Evolutionary conservation across 2,329 filamentous ascomycete species (phyloP).

Genomic region (Colletotrichum caudatum): DNA sequence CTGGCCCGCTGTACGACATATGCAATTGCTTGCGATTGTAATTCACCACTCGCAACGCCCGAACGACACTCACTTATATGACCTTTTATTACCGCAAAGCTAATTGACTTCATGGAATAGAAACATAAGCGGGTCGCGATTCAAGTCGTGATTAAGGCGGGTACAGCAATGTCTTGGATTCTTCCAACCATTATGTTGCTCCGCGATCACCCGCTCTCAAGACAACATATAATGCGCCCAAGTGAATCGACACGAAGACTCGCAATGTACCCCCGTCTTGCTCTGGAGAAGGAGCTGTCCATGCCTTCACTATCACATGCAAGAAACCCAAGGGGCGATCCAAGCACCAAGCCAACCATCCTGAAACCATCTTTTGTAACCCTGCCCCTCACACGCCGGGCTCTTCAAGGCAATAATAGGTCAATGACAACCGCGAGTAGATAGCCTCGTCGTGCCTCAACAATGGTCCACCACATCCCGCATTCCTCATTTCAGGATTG

Average conservation of each 20-base stretch:
- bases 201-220: neutral
- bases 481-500: constrained; percentile 31
- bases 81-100: neutral
- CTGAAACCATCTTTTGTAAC: constrained; percentile 28
- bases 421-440: constrained; percentile 18
- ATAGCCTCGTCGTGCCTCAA: constrained; percentile 36
- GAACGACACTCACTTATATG: neutral
- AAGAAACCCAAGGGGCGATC: constrained; percentile 4
- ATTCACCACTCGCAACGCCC: neutral
- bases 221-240: neutral
- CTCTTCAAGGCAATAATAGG: constrained; percentile 18
- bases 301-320: constrained; percentile 25
- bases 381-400: neutral
- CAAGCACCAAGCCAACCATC: constrained; percentile 31
- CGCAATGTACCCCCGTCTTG: constrained; percentile 1
- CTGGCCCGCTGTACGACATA: neutral
- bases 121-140: neutral
- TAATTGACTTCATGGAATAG: neutral
- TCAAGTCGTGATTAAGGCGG: neutral
- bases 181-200: neutral
- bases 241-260: neutral
- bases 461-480: constrained; percentile 30
- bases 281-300: neutral
- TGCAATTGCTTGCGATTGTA: neutral
- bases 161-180: constrained; percentile 1